Evolutionary conservation across 495 filamentous ascomycete species (phyloP), one percentile per base, ranked within the genome.

Genomic region (Aspergillus ostianus): DNA sequence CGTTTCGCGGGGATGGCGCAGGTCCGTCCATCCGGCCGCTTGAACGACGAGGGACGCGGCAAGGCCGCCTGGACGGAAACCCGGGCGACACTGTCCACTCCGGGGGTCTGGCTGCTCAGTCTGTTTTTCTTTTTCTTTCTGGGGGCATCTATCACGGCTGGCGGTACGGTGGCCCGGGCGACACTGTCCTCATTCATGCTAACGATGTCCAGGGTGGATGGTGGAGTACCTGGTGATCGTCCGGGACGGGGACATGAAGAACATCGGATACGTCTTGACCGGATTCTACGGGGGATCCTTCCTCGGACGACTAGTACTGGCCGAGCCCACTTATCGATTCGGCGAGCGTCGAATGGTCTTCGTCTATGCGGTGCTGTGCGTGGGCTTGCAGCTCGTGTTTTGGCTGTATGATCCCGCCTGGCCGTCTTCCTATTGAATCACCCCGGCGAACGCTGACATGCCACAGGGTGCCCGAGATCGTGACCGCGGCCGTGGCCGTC

Each of bases 91-190:
- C 62, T 72, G 10, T 44, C 55, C 12, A 64, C 58, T 0, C 64
- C 64, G 1, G 63, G 65, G 4, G 69, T 73, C 29, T 72, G 71
- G 71, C 45, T 73, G 4, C 12, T 70, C 5, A 72, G 71, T 55
- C 46, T 73, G 47, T 73, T 63, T 51, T 73, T 72, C 63, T 72
- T 73, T 55, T 72, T 71, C 58, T 72, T 73, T 19, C 51, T 73
- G 9, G 71, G 71, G 0, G 69, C 69, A 1, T 29, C 51, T 6
- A 70, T 70, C 15, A 72, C 71, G 2, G 67, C 69, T 51, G 64
- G 70, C 12, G 70, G 70, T 69, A 51, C n/a, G 1, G 13, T 2
- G 13, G 2, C 36, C 36, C 2, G 23, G 23, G 23, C 36, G 9
- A 15, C 10, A 1, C 13, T 41, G 12, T 17, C 10, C 2, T 41